A percentile compares a stretch with the other conserved stretches of the same genome.
phyloP scores from a whole-genome alignment of 2,329 filamentous ascomycete genomes.

The Aspergillus pseudonomiae region DNA sequence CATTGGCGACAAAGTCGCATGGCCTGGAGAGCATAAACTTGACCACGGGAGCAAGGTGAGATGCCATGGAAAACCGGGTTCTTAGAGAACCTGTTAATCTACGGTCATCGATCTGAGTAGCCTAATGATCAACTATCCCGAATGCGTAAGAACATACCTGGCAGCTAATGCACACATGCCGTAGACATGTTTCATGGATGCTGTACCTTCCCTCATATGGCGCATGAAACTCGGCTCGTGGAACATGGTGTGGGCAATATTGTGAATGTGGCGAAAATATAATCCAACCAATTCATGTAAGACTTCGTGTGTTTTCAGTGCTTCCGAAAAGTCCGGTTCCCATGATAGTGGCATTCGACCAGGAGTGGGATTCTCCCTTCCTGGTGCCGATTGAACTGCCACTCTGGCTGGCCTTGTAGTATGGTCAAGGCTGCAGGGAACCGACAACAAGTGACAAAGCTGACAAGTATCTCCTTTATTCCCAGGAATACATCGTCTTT shows the following conservation, averaged over 20 bases:
- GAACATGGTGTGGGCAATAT: slow-evolving; percentile 28
- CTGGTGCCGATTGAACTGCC: neutral
- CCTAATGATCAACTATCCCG: neutral
- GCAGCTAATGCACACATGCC: slow-evolving; percentile 27
- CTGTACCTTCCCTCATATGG: slow-evolving; percentile 20
- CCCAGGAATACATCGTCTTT: slow-evolving; percentile 22
- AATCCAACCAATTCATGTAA: slow-evolving; percentile 21
- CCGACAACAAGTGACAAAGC: slow-evolving; percentile 18
- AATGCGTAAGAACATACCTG: slow-evolving; percentile 13
- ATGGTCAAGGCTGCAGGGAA: slow-evolving; percentile 17
- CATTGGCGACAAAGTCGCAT: slow-evolving; percentile 16
- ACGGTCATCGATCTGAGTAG: slow-evolving; percentile 1
- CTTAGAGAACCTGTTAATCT: slow-evolving; percentile 19
- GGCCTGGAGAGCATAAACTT: slow-evolving; percentile 16
- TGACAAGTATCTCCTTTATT: slow-evolving; percentile 15
- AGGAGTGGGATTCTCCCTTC: neutral
- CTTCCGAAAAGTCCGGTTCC: neutral
- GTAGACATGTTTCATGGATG: slow-evolving; percentile 21
- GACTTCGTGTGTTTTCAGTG: slow-evolving; percentile 10
- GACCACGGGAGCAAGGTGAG: slow-evolving; percentile 20
- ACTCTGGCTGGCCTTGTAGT: neutral
- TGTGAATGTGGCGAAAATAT: slow-evolving; percentile 28
- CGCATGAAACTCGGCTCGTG: slow-evolving; percentile 24
- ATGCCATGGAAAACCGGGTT: slow-evolving; percentile 15
- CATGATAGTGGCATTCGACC: neutral